These are phyloP conservation scores for Prunus mume DNA, from an alignment of 306 rosid genomes.

Conservation along the genomic window DNA sequence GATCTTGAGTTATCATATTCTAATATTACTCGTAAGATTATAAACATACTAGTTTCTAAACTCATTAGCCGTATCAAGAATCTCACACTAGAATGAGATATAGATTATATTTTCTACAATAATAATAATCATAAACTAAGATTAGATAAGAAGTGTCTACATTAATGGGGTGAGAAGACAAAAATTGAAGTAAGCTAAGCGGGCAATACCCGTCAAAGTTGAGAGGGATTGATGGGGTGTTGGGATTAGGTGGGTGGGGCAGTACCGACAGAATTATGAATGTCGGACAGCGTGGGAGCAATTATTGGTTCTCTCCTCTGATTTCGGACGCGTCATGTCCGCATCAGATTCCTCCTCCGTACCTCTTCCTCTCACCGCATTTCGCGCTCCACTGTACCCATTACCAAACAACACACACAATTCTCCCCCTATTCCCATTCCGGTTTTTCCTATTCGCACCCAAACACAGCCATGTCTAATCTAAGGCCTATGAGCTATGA, in stretches of 20 bases:
- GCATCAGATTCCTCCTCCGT: constrained; percentile 80
- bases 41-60: too few species aligned
- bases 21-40: too few species aligned
- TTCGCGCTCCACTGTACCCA: constrained; percentile 60
- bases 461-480: too few species aligned
- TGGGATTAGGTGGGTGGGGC: constrained; percentile 28
- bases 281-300: constrained; percentile 96
- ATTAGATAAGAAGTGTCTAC: too few species aligned
- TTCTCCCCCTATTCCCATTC: background rate
- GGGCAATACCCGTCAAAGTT: constrained; percentile 19
- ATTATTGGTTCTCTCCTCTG: constrained; percentile 86
- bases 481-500: too few species aligned
- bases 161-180: background rate
- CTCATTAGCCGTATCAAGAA: too few species aligned
- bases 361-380: constrained; percentile 52
- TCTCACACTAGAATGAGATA: too few species aligned
- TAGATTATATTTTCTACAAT: too few species aligned
- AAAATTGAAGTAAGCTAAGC: constrained; percentile 4
- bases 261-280: constrained; percentile 67
- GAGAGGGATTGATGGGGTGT: constrained; percentile 19
- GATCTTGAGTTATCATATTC: too few species aligned
- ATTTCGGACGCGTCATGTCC: constrained; percentile 93
- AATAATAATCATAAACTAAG: too few species aligned
- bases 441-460: too few species aligned
- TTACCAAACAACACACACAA: background rate